Conservation (phyloP, 2,329 filamentous ascomycete species). For the Fusarium sacchari region DNA sequence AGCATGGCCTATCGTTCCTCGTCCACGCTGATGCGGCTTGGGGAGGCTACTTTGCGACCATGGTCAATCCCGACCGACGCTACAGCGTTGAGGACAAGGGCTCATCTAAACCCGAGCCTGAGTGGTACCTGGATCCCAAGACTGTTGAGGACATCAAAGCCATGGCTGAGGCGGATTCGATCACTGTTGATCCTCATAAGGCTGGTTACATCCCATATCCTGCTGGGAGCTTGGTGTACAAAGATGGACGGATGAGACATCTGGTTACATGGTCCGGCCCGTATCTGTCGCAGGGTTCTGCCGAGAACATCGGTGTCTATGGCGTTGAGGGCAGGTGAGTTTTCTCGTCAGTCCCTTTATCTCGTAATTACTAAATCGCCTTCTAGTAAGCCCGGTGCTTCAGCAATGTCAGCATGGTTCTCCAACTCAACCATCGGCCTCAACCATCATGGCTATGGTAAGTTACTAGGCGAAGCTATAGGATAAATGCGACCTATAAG, state of each 20-base stretch:
- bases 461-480: constrained; percentile 53
- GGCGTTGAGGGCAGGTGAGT: constrained; percentile 56
- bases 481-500: too few relatives aligned
- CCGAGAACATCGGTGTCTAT: constrained; percentile 54
- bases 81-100: not conserved
- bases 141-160: constrained; percentile 54
- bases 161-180: constrained; percentile 54
- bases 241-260: constrained; percentile 55
- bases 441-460: constrained; percentile 53
- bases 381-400: constrained; percentile 55
- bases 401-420: constrained; percentile 57
- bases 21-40: constrained; percentile 61
- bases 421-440: constrained; percentile 57
- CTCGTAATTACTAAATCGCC: rapidly evolving
- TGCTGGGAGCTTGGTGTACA: constrained; percentile 56
- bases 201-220: constrained; percentile 59
- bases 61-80: constrained; percentile 50
- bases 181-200: constrained; percentile 61
- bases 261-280: constrained; percentile 57
- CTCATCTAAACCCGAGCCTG: constrained; percentile 44
- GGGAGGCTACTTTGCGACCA: constrained; percentile 60
- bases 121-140: constrained; percentile 47
- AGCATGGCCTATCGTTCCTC: constrained; percentile 55
- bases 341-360: rapidly evolving
- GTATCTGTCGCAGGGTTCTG: constrained; percentile 52